These are phyloP conservation scores for Lachnellula occidentalis DNA, from an alignment of 2,329 filamentous ascomycete species.

Conservation along the genomic window DNA sequence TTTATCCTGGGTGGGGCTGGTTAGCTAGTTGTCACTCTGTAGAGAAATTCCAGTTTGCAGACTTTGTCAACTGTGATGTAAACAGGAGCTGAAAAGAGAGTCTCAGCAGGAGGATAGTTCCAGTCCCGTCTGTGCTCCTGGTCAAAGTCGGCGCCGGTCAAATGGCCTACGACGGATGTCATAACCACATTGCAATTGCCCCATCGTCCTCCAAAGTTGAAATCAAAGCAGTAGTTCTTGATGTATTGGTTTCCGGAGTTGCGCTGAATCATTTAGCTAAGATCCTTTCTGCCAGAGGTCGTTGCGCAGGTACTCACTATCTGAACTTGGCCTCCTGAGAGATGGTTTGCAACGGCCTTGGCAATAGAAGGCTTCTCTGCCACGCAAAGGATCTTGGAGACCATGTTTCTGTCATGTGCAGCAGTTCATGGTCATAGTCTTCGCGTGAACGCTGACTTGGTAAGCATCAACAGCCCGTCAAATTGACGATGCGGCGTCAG, in stretches of 20 bases:
- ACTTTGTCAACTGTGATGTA: conserved; percentile 62
- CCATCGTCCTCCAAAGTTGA: conserved; percentile 77
- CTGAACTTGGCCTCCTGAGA: conserved; percentile 69
- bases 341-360: conserved; percentile 85
- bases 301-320: conserved; percentile 48
- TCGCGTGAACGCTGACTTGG: not conserved
- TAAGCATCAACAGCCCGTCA: not conserved
- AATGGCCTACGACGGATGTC: conserved; percentile 87
- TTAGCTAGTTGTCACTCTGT: conserved; percentile 13
- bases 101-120: conserved; percentile 71
- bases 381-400: conserved; percentile 61
- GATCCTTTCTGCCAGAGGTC: not conserved
- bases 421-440: not conserved
- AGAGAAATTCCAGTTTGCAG: conserved; percentile 8
- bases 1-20: conserved; percentile 58
- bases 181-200: conserved; percentile 82
- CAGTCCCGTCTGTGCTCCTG: conserved; percentile 65
- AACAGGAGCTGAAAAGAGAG: conserved; percentile 77
- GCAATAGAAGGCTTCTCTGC: conserved; percentile 92
- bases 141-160: conserved; percentile 75
- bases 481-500: not conserved
- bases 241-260: conserved; percentile 53
- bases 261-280: conserved; percentile 15
- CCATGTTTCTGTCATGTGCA: conserved; percentile 12
- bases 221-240: conserved; percentile 92